These are phyloP conservation scores for Biscogniauxia marginata DNA, from an alignment of 2,329 filamentous ascomycete genomes.

Conservation along the genomic window DNA sequence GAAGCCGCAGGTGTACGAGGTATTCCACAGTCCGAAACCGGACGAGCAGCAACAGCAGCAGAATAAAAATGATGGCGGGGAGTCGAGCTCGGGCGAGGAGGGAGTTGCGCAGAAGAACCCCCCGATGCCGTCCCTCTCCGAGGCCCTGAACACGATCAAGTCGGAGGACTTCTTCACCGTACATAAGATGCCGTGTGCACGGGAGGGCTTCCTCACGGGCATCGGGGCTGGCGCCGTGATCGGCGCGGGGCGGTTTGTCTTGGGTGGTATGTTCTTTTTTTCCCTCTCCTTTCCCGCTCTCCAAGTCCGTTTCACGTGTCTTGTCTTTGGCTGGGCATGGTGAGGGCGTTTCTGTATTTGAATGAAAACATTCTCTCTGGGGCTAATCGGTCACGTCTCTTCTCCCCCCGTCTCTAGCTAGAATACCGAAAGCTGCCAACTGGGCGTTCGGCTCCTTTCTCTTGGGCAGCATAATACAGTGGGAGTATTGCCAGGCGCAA, in stretches of 20 bases:
- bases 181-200: conserved; percentile 78
- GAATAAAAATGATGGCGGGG: conserved; percentile 3
- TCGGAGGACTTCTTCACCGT: conserved; percentile 68
- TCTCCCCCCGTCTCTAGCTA: conserved; percentile 39
- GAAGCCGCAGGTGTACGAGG: conserved; percentile 39
- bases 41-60: conserved; percentile 10
- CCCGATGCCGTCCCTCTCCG: conserved; percentile 46
- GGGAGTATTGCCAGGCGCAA: conserved; percentile 80
- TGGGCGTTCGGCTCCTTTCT: conserved; percentile 83
- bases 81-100: conserved; percentile 19
- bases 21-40: conserved; percentile 33
- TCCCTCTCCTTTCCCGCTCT: neutral
- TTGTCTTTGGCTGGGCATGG: neutral
- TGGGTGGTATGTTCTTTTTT: conserved; percentile 61
- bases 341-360: neutral
- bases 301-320: neutral
- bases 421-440: conserved; percentile 68
- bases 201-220: conserved; percentile 78
- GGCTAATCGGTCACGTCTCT: neutral
- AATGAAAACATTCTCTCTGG: neutral
- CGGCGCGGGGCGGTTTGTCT: conserved; percentile 70
- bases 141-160: conserved; percentile 67
- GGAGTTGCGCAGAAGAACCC: conserved; percentile 40
- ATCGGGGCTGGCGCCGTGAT: conserved; percentile 76
- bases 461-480: conserved; percentile 66